Conservation (phyloP, 2,329 filamentous ascomycete genomes). For the Aspergillus pseudonomiae region DNA sequence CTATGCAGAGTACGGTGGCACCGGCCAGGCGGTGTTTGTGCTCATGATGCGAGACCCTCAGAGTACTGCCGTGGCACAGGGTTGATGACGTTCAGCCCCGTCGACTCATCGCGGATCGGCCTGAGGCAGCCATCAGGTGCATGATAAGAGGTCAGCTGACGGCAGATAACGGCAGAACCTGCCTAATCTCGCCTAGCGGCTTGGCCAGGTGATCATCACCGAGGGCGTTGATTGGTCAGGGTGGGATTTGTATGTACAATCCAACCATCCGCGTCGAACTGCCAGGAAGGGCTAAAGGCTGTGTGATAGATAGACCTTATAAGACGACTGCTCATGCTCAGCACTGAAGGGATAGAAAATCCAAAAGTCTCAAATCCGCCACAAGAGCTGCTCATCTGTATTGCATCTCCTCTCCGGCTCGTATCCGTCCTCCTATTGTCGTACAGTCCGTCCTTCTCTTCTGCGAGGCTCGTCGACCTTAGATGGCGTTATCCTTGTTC, state of each 20-base stretch:
- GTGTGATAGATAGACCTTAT: neutral
- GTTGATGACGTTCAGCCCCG: neutral
- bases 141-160: neutral
- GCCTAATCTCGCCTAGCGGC: conserved; percentile 3
- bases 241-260: neutral
- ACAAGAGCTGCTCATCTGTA: neutral
- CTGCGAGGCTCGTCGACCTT: conserved; percentile 12
- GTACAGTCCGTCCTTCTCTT: neutral
- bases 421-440: neutral
- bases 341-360: no score
- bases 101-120: neutral
- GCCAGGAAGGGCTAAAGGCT: conserved; percentile 7
- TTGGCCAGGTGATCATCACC: neutral
- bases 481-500: conserved; percentile 37
- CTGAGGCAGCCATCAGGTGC: conserved; percentile 14
- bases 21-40: conserved; percentile 8
- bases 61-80: no score
- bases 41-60: neutral
- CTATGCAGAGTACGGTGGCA: conserved; percentile 31
- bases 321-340: neutral
- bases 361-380: neutral
- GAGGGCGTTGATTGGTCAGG: neutral
- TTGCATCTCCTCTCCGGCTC: neutral
- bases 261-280: conserved; percentile 3
- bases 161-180: conserved; percentile 3